A percentile compares a stretch with the other conserved stretches of the same genome.
Evolutionary conservation across 305 asterid species (phyloP).

Genomic region (Fraxinus angustifolia): DNA sequence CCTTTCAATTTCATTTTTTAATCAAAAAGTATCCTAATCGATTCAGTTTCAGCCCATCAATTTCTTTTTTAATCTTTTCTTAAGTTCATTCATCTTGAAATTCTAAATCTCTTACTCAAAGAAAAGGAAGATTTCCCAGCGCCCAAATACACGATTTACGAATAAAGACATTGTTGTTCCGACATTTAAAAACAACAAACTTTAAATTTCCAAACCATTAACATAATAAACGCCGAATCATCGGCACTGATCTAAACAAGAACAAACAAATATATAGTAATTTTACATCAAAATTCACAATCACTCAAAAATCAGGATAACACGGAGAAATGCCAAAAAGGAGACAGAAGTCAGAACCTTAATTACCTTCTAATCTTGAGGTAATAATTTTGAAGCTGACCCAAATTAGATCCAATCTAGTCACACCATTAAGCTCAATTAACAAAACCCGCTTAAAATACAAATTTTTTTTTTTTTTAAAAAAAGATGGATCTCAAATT

Average conservation of each 20-base stretch:
- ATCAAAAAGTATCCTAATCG: neutral
- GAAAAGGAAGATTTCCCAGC: neutral
- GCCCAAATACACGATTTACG: constrained; percentile 7
- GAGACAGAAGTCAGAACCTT: neutral
- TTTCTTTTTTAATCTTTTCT: neutral
- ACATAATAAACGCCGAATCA: constrained; percentile 22
- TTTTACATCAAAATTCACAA: constrained; percentile 9
- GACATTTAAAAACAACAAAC: constrained; percentile 18
- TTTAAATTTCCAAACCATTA: constrained; percentile 16
- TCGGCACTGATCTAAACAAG: constrained; percentile 20
- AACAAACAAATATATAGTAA: constrained; percentile 3
- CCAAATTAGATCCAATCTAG: constrained; percentile 43
- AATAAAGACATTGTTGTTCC: constrained; percentile 16
- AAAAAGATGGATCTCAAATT: constrained; percentile 14
- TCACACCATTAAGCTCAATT: constrained; percentile 32
- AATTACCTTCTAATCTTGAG: constrained; percentile 41
- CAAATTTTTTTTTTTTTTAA: neutral
- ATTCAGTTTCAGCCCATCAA: constrained; percentile 5
- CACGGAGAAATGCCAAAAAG: neutral
- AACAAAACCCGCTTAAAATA: constrained; percentile 22
- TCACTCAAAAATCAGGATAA: neutral
- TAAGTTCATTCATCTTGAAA: constrained; percentile 17
- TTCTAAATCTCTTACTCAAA: constrained; percentile 13
- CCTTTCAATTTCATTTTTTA: neutral
- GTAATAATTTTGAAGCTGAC: constrained; percentile 19